Evolutionary conservation across 352 stramenopile genomes (phyloP).

Genomic region (Aphanomyces stellatus): DNA sequence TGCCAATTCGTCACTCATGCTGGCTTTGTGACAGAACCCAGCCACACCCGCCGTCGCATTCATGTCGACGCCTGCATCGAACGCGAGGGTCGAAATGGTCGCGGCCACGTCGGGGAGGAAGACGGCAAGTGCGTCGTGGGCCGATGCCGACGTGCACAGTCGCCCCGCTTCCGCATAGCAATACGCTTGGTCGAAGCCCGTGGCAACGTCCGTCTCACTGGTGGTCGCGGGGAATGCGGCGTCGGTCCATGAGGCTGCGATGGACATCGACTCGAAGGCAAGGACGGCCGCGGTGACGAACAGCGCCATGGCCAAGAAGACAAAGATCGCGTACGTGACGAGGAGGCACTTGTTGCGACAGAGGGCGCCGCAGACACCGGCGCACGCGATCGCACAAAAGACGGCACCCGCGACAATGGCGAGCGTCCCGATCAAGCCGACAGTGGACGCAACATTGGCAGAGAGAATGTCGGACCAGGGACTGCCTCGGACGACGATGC

Average conservation of each 20-base stretch:
- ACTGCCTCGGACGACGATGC: slow-evolving; percentile 34
- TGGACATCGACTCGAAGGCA: slow-evolving; percentile 36
- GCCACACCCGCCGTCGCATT: slow-evolving; percentile 44
- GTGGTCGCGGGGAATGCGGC: slow-evolving; percentile 33
- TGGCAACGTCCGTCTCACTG: slow-evolving; percentile 37
- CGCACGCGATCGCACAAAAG: slow-evolving; percentile 43
- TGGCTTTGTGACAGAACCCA: slow-evolving; percentile 40
- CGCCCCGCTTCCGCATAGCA: slow-evolving; percentile 41
- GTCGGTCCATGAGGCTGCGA: slow-evolving; percentile 32
- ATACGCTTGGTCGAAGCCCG: slow-evolving; percentile 75
- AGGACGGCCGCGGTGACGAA: slow-evolving; percentile 40
- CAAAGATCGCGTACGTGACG: slow-evolving; percentile 42
- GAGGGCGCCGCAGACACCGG: slow-evolving; percentile 43
- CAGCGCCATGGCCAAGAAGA: slow-evolving; percentile 52
- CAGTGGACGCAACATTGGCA: slow-evolving; percentile 36
- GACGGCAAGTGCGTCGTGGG: slow-evolving; percentile 38
- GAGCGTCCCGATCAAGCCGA: slow-evolving; percentile 29
- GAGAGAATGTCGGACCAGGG: slow-evolving; percentile 64
- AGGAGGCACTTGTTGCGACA: slow-evolving; percentile 50
- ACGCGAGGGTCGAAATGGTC: slow-evolving; percentile 18
- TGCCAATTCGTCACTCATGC: neutral
- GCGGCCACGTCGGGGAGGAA: slow-evolving; percentile 36
- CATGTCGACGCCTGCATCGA: slow-evolving; percentile 29
- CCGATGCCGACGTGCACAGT: slow-evolving; percentile 49
- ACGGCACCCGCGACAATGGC: slow-evolving; percentile 33